Evolutionary conservation across 148 eudicot genomes (phyloP), one percentile per base, ranked within the genome.

Genomic region (Chenopodium album): DNA sequence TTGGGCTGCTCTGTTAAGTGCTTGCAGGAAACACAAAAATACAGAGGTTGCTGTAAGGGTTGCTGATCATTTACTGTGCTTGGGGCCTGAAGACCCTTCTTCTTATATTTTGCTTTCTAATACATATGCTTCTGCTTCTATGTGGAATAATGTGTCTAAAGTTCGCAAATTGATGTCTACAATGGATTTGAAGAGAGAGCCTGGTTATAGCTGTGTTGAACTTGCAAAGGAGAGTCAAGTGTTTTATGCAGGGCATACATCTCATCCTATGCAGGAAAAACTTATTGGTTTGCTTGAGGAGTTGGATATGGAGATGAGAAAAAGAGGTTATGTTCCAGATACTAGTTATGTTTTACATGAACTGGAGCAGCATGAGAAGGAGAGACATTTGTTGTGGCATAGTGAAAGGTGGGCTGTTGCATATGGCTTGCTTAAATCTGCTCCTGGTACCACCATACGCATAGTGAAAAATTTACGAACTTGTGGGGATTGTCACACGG

Each of bases 401-500:
- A 90, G 94, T 84, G 97, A 93, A 83, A 85, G 94, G 70, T 62
- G 89, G 85, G 97, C 97, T 50, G 87, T 91, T 32, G 94, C 94
- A 44, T 93, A 90, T 82, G 94, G 94, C 14, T 82, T 93, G 87
- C 90, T 93, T 26, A 91, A 88, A 75, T 85, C 90, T 47, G 88
- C 84, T 70, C 91, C 91, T 70, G 91, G 97, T 19, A 72, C 88
- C 17, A 67, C 82, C 29, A 81, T 91, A 84, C 83, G 93, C n/a
- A 80, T 93, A 16, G 87, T 91, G 71, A 93, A 93, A 82, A 93
- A 91, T 71, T 87, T 93, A 31, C 88, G 94, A 34, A 88, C 89
- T 75, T 93, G 92, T 82, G 90, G 91, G 69, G 92, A 92, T 86
- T 92, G 97, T 78, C 97, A 92, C 77, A 87, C 88, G 12, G 90